Evolutionary conservation across 2,329 filamentous ascomycete genomes (phyloP), one percentile per base, ranked within the genome.

Genomic region (Pseudogymnoascus sp.): DNA sequence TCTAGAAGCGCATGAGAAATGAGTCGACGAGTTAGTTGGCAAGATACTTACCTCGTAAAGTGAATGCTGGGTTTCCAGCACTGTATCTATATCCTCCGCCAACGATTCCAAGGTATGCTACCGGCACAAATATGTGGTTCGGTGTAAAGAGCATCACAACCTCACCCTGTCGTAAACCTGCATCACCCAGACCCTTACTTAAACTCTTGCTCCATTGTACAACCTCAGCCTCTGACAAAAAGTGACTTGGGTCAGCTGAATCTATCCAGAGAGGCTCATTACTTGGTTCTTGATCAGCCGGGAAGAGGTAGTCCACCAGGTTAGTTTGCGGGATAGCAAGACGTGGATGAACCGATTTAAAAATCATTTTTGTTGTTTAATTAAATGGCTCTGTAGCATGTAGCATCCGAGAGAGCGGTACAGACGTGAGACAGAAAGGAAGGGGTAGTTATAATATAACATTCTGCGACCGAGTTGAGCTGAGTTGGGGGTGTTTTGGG

Each of bases 51-150:
- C 79, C 79, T 62, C 74, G 72, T 11, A 76, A 71, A 1, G 79
- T 82, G 65, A 81, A 83, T 8, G 73, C 73, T 11, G 81, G 80
- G 66, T 83, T 84, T 4, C 77, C 79, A 17, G 79, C 81, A 59
- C 77, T 83, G 70, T 84, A 84, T 21, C 80, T 75, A 62, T 74
- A 77, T 2, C 80, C 80, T 21, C 76, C 75, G 0, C 81, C 81
- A 1, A 81, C 77, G 39, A 81, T 77, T 2, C 79, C 81, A 4
- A 83, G 71, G 66, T 82, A 84, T 11, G 78, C 78, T 3, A 79
- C 78, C 0, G 81, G 81, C 1, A 84, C 76, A 64, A 80, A 81
- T 39, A 84, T 77, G 64, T 82, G 79, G 66, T 84, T 84, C 1
- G 78, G 76, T 0, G 78, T 79, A 66, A 78, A 81, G 44, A 82